phyloP scores from a whole-genome alignment of 805 yeast genomes.

The Alloascoidea africana region DNA sequence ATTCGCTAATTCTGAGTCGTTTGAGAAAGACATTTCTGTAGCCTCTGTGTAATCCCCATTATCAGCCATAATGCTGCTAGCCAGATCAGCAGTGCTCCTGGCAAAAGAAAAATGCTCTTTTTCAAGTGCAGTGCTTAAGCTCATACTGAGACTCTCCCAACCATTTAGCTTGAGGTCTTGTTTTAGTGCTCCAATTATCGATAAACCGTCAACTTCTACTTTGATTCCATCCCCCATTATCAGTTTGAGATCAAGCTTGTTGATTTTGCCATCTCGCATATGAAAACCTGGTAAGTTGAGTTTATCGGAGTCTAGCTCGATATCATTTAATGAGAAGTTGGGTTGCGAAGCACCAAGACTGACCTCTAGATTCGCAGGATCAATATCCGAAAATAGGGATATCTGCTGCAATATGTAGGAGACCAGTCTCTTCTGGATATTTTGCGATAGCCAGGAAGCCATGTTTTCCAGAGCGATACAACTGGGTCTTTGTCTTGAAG shows the following conservation, averaged over 20 bases:
- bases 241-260: conserved; percentile 38
- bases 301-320: conserved; percentile 59
- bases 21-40: too few relatives aligned
- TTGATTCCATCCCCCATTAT: conserved; percentile 60
- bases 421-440: conserved; percentile 67
- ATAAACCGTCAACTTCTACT: conserved; percentile 42
- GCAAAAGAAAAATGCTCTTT: too few relatives aligned
- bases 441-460: conserved; percentile 69
- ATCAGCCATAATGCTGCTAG: too few relatives aligned
- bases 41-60: too few relatives aligned
- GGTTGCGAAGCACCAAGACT: conserved; percentile 44
- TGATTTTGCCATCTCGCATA: conserved; percentile 46
- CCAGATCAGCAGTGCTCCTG: too few relatives aligned
- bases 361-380: conserved; percentile 68
- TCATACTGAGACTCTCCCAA: too few relatives aligned
- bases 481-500: too few relatives aligned
- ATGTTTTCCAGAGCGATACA: too few relatives aligned
- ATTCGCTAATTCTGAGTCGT: too few relatives aligned
- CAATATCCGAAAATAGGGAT: conserved; percentile 68
- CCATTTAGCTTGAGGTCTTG: too few relatives aligned
- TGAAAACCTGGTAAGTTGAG: conserved; percentile 49
- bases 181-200: too few relatives aligned
- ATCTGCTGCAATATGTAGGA: conserved; percentile 71
- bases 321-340: conserved; percentile 29
- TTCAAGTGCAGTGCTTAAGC: too few relatives aligned